Base-by-base conservation (phyloP, 2,329 filamentous ascomycete genomes). In the Ophiostoma piceae region DNA sequence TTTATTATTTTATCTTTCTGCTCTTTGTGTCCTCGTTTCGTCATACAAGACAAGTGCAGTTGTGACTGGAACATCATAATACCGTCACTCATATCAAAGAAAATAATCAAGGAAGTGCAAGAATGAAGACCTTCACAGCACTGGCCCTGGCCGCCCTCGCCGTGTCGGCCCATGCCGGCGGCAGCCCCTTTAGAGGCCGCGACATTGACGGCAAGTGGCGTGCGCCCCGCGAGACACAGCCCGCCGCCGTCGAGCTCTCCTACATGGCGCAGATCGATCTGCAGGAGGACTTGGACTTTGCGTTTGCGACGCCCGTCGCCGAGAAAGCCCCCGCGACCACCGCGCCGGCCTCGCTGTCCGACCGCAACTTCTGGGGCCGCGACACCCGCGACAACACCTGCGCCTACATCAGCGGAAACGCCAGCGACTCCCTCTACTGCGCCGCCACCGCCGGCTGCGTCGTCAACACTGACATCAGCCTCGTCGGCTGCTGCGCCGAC, bases 401-500 rank as follows among this genome's bases (percentile, higher is more conserved):
- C 70, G 78, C 71, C 57, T 79, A 77, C 62, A 72, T 79, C 41
- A 73, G 71, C 64, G 77, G 77, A 39, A 71, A 73, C 29, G 51
- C 64, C 5, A 75, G 76, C 75, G 60, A 54, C 14, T 74, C 78
- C 1, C 69, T 79, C 1, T 77, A 76, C 70, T 80, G 78, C 71
- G 72, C 71, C 7, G 47, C 67, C 3, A 73, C 72, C 7, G 70
- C 74, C 7, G 70, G 65, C 19, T 79, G 78, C 67, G 75, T 76
- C 14, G 75, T 73, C 73, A 77, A 79, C 75, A 73, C 72, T 43
- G n/a, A 70, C 35, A 68, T 72, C 54, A 75, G 69, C 1, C 70
- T 74, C 3, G 73, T 77, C 9, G 78, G 78, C 43, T 80, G 79
- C 74, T 80, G 79, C 47, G 73, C 75, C 54, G 74, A 76, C 39